Conservation (phyloP, 2,329 filamentous ascomycete genomes). For the Stagonosporopsis rhizophila region DNA sequence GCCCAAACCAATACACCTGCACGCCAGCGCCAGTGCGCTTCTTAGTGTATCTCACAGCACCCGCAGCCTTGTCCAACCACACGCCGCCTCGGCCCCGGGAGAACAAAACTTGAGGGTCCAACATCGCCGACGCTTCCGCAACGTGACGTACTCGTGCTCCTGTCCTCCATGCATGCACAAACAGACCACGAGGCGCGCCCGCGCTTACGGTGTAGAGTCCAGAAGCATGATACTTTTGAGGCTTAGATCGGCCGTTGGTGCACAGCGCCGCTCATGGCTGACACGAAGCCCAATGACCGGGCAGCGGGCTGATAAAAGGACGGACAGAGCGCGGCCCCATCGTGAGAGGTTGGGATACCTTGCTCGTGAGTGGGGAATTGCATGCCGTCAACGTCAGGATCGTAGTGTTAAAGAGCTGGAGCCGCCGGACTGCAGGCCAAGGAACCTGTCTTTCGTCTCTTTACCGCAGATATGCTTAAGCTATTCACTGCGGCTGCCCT, state of each 20-base stretch:
- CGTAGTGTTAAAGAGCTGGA: constrained; percentile 10
- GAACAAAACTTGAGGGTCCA: constrained; percentile 7
- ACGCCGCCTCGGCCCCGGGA: not conserved
- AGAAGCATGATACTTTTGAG: not conserved
- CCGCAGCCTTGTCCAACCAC: not conserved
- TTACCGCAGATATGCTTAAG: constrained; percentile 28
- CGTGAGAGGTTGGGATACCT: constrained; percentile 7
- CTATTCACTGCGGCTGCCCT: constrained; percentile 30
- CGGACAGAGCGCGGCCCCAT: not conserved
- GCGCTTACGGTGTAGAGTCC: constrained; percentile 4
- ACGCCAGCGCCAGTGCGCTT: constrained; percentile 1
- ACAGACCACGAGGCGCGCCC: not conserved
- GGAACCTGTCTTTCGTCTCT: not conserved
- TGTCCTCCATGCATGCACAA: not conserved
- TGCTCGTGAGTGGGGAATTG: constrained; percentile 3
- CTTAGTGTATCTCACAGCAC: not conserved
- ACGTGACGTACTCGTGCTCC: constrained; percentile 12
- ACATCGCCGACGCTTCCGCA: constrained; percentile 12
- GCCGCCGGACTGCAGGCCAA: not conserved
- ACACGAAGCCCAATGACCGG: not conserved
- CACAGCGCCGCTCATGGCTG: not conserved
- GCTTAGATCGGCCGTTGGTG: constrained; percentile 4
- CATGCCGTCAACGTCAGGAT: constrained; percentile 1
- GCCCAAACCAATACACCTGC: constrained; percentile 6
- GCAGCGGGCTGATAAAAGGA: not conserved